Conservation (phyloP, 441 rosid genomes). For the Populus hybrid region DNA sequence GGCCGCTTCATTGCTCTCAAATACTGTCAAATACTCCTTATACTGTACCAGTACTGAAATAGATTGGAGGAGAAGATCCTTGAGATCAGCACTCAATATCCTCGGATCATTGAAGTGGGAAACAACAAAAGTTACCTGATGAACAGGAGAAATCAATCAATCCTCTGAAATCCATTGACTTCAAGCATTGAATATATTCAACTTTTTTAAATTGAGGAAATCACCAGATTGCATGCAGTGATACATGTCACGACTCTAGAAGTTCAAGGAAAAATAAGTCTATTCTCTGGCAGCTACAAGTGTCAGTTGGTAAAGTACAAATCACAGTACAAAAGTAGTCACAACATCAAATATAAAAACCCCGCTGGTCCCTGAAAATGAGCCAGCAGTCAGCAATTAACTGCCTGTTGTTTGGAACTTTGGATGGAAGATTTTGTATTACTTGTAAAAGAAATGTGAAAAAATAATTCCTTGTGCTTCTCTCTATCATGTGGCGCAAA, state of each 20-base stretch:
- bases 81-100: constrained; percentile 83
- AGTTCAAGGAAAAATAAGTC: neutral
- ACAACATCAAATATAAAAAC: neutral
- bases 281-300: neutral
- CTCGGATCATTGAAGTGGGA: constrained; percentile 90
- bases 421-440: neutral
- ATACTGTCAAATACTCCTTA: constrained; percentile 79
- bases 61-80: constrained; percentile 97
- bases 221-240: neutral
- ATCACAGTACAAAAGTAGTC: neutral
- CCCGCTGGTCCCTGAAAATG: neutral
- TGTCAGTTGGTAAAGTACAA: neutral
- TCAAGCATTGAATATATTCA: neutral
- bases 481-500: neutral
- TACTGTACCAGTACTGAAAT: constrained; percentile 90
- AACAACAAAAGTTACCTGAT: constrained; percentile 85
- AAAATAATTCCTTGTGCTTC: neutral
- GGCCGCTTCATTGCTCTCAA: constrained; percentile 89
- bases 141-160: constrained; percentile 19
- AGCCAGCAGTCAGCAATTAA: neutral
- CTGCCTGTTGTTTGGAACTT: neutral
- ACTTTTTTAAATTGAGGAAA: neutral
- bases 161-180: constrained; percentile 2
- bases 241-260: neutral
- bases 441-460: neutral